These are phyloP conservation scores for Physcomitrellopsis africana DNA, from an alignment of 225 moss, liverwort and hornwort genomes.

Conservation along the genomic window DNA sequence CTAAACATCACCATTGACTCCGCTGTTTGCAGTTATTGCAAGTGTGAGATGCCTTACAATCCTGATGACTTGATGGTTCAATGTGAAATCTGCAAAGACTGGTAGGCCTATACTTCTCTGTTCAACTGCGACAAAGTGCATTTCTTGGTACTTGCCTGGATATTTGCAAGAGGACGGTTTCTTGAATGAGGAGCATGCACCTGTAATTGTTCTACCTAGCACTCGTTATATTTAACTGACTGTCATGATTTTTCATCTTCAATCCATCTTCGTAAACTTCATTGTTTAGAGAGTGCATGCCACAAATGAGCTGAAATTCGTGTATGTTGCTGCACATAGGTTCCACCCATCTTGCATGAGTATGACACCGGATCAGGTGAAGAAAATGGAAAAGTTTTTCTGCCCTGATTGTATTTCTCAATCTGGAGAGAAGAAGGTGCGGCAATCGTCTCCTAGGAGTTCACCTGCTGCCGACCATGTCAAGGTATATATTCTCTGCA, in stretches of 20 bases:
- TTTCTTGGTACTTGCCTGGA: too few relatives aligned
- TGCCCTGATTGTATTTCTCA: conserved; percentile 87
- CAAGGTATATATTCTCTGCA: conserved; percentile 62
- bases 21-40: conserved; percentile 73
- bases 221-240: not conserved
- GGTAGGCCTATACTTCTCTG: conserved; percentile 49
- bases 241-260: conserved; percentile 18
- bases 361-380: conserved; percentile 86
- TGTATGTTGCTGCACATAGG: conserved; percentile 50
- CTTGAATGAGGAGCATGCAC: not conserved
- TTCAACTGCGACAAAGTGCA: not conserved
- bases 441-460: conserved; percentile 73
- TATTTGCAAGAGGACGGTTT: too few relatives aligned
- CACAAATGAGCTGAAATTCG: not conserved
- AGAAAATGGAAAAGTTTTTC: conserved; percentile 90
- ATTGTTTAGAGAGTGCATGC: not conserved
- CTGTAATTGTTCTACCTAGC: conserved; percentile 6
- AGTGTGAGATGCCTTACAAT: conserved; percentile 95
- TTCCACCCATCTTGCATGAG: conserved; percentile 96
- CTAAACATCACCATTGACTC: too few relatives aligned
- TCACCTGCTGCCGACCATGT: conserved; percentile 71
- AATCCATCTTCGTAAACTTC: conserved; percentile 19
- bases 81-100: conserved; percentile 90
- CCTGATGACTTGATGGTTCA: conserved; percentile 98
- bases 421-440: conserved; percentile 81